phyloP scores from a whole-genome alignment of 331 rosid genomes.

The Telfairia occidentalis region DNA sequence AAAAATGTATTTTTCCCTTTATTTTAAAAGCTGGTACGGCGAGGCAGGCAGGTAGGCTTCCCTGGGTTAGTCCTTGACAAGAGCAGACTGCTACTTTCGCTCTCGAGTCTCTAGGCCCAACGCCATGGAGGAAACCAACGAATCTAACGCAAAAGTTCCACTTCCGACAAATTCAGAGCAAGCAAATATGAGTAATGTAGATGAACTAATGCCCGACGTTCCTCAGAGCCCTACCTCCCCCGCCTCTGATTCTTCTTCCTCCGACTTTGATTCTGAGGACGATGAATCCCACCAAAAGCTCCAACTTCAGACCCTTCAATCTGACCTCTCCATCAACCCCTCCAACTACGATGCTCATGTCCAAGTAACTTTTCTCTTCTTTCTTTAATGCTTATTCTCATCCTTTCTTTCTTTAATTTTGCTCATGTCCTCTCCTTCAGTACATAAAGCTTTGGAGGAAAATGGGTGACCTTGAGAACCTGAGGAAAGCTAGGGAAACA shows the following conservation, averaged over 20 bases:
- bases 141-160: slow-evolving; percentile 9
- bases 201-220: slow-evolving; percentile 27
- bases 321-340: slow-evolving; percentile 45
- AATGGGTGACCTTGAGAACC: slow-evolving; percentile 60
- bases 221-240: slow-evolving; percentile 19
- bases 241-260: slow-evolving; percentile 23
- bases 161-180: not conserved
- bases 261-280: slow-evolving; percentile 41
- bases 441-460: slow-evolving; percentile 55
- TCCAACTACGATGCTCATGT: slow-evolving; percentile 38
- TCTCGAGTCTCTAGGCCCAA: not conserved
- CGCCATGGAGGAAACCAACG: slow-evolving; percentile 37
- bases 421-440: slow-evolving; percentile 25
- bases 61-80: not conserved
- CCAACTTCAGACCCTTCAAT: slow-evolving; percentile 29
- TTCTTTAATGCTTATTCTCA: not conserved
- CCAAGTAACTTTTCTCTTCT: slow-evolving; percentile 12
- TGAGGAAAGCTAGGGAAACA: slow-evolving; percentile 63
- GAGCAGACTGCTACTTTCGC: not conserved
- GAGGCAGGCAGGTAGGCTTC: not conserved
- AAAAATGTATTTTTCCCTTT: no score
- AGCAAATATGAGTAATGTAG: slow-evolving; percentile 5
- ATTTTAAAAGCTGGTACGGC: not conserved
- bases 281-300: slow-evolving; percentile 54
- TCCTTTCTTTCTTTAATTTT: not conserved